phyloP scores from a whole-genome alignment of 176 grass and related monocot genomes.

The bread wheat (Triticum aestivum) region DNA sequence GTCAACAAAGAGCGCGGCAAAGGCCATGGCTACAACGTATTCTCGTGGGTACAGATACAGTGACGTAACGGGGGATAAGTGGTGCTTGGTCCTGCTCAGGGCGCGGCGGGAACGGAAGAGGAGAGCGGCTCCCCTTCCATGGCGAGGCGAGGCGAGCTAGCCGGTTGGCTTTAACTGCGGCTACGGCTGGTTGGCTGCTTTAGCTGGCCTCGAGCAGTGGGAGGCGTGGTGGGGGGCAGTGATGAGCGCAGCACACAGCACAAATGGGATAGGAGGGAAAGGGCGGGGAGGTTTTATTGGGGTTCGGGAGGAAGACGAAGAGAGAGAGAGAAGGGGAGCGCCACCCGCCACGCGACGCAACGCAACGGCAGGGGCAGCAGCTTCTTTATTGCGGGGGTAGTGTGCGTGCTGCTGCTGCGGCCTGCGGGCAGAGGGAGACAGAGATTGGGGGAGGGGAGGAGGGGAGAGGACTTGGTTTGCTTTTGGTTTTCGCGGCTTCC shows the following conservation, averaged over 20 bases:
- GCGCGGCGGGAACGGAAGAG: conserved; percentile 26
- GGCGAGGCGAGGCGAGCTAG: not conserved
- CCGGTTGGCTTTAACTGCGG: not conserved
- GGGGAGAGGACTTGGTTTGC: not conserved
- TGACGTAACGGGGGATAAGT: not conserved
- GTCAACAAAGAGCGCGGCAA: conserved; percentile 55
- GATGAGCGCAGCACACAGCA: not conserved
- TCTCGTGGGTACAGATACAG: too few species aligned
- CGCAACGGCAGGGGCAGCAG: not conserved
- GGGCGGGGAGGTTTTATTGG: conserved; percentile 36
- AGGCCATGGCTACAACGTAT: conserved; percentile 24
- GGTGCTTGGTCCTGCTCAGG: not conserved
- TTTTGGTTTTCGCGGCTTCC: not conserved
- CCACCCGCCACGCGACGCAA: not conserved
- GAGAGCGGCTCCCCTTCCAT: conserved; percentile 43
- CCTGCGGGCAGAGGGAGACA: not conserved
- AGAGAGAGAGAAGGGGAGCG: not conserved
- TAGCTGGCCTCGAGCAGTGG: conserved; percentile 20
- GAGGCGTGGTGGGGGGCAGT: conserved; percentile 16
- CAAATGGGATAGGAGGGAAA: conserved; percentile 3
- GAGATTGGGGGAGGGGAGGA: not conserved
- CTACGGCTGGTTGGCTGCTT: not conserved
- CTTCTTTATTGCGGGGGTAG: conserved; percentile 34
- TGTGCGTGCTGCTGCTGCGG: not conserved
- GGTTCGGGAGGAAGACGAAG: conserved; percentile 33